Evolutionary conservation across 257 asterid genomes (phyloP).

Genomic region (Plantago elongata): DNA sequence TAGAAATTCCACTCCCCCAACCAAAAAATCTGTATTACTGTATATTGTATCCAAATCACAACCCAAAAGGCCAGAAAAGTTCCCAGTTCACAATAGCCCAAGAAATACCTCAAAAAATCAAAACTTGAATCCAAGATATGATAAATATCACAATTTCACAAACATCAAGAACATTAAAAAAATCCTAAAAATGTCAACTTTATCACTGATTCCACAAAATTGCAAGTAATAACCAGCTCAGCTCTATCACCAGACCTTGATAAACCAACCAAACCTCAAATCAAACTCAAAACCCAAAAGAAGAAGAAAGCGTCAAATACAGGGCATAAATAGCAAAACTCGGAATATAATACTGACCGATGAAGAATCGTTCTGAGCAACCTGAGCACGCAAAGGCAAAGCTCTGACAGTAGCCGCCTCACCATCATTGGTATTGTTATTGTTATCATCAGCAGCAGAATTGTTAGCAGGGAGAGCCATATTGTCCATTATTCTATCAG

Average conservation of each 20-base stretch:
- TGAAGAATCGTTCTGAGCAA: constrained; percentile 34
- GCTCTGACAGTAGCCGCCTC: constrained; percentile 8
- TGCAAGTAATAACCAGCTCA: constrained; percentile 6
- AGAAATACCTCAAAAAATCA: no score
- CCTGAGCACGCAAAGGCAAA: constrained; percentile 36
- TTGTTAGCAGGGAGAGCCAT: constrained; percentile 33
- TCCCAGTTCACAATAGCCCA: no score
- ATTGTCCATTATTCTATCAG: constrained; percentile 44
- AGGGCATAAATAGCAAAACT: not conserved
- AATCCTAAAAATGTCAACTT: constrained; percentile 9
- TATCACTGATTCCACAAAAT: not conserved
- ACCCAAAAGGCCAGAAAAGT: no score
- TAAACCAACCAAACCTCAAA: not conserved
- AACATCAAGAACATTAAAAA: constrained; percentile 7
- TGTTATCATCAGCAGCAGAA: not conserved
- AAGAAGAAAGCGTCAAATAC: not conserved
- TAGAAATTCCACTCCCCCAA: no score
- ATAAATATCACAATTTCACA: not conserved
- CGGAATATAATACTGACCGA: constrained; percentile 40
- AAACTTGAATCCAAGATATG: not conserved
- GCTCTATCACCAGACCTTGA: not conserved
- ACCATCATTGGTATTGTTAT: constrained; percentile 21
- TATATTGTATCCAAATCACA: no score
- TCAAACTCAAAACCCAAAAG: constrained; percentile 8
- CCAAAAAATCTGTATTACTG: no score